Base-by-base conservation (phyloP, 371 early-diverging fungal genomes). In the Haplosporangium sp. region DNA sequence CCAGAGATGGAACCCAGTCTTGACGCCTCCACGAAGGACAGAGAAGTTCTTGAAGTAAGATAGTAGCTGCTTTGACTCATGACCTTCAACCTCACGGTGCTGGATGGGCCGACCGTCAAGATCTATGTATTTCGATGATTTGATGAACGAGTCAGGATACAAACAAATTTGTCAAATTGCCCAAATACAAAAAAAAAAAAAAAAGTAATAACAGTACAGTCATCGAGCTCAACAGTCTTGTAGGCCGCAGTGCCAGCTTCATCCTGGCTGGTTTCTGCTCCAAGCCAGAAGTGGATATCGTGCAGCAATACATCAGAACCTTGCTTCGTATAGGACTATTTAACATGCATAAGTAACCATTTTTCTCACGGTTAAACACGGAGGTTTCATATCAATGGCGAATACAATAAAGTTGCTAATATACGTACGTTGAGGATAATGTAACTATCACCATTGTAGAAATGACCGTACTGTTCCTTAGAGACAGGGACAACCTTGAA, bases 241-340 rank as follows among this genome's bases (percentile, higher is more conserved):
- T 95, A 96, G 4, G 96, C 96, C 11, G 95, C 96, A 17, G 94
- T 94, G 40, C 96, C 96, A 55, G 94, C 93, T 77, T 94, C 95
- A 77, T 94, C 95, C 77, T 86, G 74, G 56, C 83, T 84, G 9
- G 94, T 94, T 61, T 93, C 89, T 38, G 86, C 74, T 39, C 96
- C 96, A 34, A 96, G 89, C 95, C 95, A 96, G 70, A 95, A 96
- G 85, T 94, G 94, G 72, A 94, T 87, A 72, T 96, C 89, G 67
- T 95, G 93, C 27, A 88, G 76, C 20, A 91, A 84, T 5, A 77
- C 88, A 55, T 92, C 91, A 7, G 86, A 83, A 57, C 86, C 81
- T 48, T 89, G 86, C 77, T 91, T 90, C 73, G 88, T 90, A 67
- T 86, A 91, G 2, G 94, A 86, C 92, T 94, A 70, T 45, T 45